Conservation (phyloP, 306 rosid species). For the Acacia acuminata region DNA sequence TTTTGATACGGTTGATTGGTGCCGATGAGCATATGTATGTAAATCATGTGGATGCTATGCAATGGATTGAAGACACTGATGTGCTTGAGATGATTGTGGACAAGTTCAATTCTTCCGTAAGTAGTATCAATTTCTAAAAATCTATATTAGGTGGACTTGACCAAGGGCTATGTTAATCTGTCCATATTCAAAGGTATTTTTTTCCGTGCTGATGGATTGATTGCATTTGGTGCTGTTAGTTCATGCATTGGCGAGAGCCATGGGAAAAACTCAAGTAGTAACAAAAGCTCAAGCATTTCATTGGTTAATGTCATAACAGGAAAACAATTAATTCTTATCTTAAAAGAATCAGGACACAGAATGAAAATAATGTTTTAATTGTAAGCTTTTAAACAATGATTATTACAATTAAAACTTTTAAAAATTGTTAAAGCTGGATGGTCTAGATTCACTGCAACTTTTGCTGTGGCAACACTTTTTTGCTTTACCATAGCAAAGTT, state of each 20-base stretch:
- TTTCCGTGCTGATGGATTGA: slow-evolving; percentile 1
- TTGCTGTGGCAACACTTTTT: background rate
- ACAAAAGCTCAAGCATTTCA: background rate
- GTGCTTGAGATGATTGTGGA: slow-evolving; percentile 98
- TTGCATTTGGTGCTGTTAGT: background rate
- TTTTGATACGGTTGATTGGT: slow-evolving; percentile 91
- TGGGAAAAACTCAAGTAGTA: too few relatives aligned
- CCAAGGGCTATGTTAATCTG: slow-evolving; percentile 6
- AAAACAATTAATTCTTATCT: background rate
- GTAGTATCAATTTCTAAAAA: slow-evolving; percentile 34
- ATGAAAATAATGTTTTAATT: background rate
- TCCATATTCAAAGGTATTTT: background rate
- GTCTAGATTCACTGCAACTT: background rate
- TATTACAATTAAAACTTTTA: background rate
- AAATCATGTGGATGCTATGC: slow-evolving; percentile 78
- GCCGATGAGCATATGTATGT: slow-evolving; percentile 95
- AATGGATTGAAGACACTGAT: slow-evolving; percentile 88
- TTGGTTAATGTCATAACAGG: background rate
- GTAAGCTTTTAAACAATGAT: background rate
- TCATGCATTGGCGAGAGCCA: background rate
- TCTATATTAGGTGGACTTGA: background rate
- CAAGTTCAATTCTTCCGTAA: slow-evolving; percentile 92
- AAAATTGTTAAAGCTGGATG: background rate
- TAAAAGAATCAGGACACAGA: background rate
- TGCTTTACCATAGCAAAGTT: background rate